Evolutionary conservation across 768 basidiomycete genomes (phyloP).

Genomic region (Phaeotremella skinneri): DNA sequence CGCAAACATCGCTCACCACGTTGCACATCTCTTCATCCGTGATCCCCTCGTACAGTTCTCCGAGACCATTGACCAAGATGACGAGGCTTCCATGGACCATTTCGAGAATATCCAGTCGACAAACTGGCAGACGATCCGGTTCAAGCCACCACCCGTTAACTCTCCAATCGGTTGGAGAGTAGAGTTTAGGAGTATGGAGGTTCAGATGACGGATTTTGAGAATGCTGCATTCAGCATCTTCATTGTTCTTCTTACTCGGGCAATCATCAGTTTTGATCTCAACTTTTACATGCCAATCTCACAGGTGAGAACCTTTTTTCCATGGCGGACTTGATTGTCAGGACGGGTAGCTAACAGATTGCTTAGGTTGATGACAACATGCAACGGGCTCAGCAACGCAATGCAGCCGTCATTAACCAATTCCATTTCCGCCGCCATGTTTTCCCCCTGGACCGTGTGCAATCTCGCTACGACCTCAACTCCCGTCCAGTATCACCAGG

Average conservation of each 20-base stretch:
- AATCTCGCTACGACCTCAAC: constrained; percentile 36
- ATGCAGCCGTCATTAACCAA: constrained; percentile 68
- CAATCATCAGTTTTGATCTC: constrained; percentile 83
- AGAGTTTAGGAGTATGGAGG: constrained; percentile 98
- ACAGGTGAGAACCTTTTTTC: constrained; percentile 63
- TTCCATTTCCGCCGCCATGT: constrained; percentile 90
- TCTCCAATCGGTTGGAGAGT: constrained; percentile 96
- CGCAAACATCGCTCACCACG: constrained; percentile 78
- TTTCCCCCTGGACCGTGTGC: constrained; percentile 59
- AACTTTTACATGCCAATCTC: constrained; percentile 98
- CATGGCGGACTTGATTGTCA: constrained; percentile 2
- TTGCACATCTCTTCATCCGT: constrained; percentile 94
- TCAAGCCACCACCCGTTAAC: constrained; percentile 94
- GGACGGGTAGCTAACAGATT: constrained; percentile 8
- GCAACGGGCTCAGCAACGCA: constrained; percentile 78
- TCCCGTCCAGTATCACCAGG: constrained; percentile 42
- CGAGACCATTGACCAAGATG: constrained; percentile 90
- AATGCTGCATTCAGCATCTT: constrained; percentile 97
- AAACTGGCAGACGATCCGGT: constrained; percentile 98
- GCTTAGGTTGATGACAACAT: constrained; percentile 94
- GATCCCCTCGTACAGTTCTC: constrained; percentile 94
- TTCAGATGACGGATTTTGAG: constrained; percentile 97
- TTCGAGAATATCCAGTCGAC: constrained; percentile 99
- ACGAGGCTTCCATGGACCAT: constrained; percentile 81
- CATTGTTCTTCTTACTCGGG: constrained; percentile 87